A percentile compares a stretch with the other conserved stretches of the same genome.
These are phyloP conservation scores for Grosmannia huntii DNA, from an alignment of 2,329 filamentous ascomycete genomes.

Conservation along the genomic window DNA sequence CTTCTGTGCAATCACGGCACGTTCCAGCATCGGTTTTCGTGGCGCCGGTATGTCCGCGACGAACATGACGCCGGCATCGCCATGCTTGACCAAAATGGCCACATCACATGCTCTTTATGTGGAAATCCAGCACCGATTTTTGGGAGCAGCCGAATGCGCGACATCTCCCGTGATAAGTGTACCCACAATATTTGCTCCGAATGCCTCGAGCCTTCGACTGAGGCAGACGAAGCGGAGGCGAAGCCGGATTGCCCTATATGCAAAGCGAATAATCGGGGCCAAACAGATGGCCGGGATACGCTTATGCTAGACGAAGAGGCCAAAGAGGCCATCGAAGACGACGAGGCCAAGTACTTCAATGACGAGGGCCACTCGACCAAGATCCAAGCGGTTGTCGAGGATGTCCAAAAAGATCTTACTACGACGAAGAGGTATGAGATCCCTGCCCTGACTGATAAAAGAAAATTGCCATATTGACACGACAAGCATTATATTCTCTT, in stretches of 20 bases:
- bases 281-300: neutral
- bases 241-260: neutral
- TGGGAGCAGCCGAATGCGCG: neutral
- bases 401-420: neutral
- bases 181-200: neutral
- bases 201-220: neutral
- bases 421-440: neutral
- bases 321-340: neutral
- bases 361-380: neutral
- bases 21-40: neutral
- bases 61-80: neutral
- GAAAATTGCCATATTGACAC: too few species aligned
- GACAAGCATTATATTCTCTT: too few species aligned
- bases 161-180: neutral
- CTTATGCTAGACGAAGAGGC: neutral
- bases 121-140: neutral
- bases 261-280: too few species aligned
- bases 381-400: neutral
- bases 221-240: neutral
- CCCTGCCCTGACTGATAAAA: too few species aligned
- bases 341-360: neutral
- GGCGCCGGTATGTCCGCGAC: neutral
- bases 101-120: neutral
- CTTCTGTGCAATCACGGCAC: neutral
- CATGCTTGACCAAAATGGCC: neutral